Evolutionary conservation across 495 filamentous ascomycete genomes (phyloP).

Genomic region (Chlorociboria aeruginascens): DNA sequence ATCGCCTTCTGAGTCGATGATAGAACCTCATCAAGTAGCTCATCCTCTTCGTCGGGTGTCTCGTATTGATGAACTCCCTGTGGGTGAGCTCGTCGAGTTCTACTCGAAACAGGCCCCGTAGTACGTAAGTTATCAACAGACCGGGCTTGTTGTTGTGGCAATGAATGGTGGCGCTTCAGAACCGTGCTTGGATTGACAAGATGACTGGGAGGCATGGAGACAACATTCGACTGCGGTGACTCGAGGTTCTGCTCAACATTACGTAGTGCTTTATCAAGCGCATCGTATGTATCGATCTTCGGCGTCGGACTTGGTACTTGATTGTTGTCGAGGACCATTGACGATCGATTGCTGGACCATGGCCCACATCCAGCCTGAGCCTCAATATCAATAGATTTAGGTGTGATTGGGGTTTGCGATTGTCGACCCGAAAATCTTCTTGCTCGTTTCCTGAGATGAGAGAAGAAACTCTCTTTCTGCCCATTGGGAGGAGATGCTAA

Average conservation of each 20-base stretch:
- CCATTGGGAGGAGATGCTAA: conserved; percentile 50
- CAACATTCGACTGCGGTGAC: conserved; percentile 32
- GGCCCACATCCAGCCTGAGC: conserved; percentile 85
- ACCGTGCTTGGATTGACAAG: conserved; percentile 37
- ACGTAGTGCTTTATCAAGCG: conserved; percentile 68
- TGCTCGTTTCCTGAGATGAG: conserved; percentile 88
- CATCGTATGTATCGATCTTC: conserved; percentile 51
- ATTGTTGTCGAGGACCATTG: conserved; percentile 64
- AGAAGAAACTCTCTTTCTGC: conserved; percentile 93
- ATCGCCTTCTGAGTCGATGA: conserved; percentile 33
- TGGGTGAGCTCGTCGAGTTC: conserved; percentile 73
- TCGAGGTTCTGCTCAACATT: conserved; percentile 55
- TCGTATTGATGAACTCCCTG: conserved; percentile 76
- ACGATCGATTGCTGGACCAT: conserved; percentile 74
- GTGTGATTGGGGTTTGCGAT: conserved; percentile 55
- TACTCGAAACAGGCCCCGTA: conserved; percentile 61
- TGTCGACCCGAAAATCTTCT: conserved; percentile 85
- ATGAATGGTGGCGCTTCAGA: conserved; percentile 60
- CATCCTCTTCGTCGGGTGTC: conserved; percentile 92
- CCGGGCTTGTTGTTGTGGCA: conserved; percentile 53
- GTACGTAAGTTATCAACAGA: conserved; percentile 52
- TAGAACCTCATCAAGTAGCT: conserved; percentile 76
- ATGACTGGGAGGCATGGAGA: conserved; percentile 42
- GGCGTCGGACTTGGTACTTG: conserved; percentile 35
- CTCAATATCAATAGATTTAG: conserved; percentile 73